Evolutionary conservation across 2,329 filamentous ascomycete species (phyloP).

Genomic region (Capronia americana): DNA sequence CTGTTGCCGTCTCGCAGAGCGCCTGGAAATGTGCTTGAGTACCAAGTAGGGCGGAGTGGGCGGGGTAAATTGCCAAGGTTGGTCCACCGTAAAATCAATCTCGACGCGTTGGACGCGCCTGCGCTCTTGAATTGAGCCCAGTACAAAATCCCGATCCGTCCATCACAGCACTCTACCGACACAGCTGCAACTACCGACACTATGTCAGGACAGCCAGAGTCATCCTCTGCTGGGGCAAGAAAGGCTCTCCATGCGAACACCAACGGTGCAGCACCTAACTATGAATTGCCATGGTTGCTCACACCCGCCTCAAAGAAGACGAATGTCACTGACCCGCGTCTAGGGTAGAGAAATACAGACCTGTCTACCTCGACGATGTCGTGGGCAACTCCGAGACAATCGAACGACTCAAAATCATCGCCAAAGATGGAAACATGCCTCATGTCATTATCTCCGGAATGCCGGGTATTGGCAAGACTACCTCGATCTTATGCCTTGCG

Average conservation of each 20-base stretch:
- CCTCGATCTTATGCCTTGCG: constrained; percentile 89
- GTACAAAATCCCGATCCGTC: background rate
- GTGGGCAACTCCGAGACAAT: constrained; percentile 98
- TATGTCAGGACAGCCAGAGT: constrained; percentile 52
- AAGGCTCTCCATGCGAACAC: constrained; percentile 50
- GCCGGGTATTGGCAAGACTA: constrained; percentile 99
- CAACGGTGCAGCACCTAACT: constrained; percentile 51
- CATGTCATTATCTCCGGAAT: constrained; percentile 99
- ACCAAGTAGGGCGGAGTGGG: background rate
- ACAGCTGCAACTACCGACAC: background rate
- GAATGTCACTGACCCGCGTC: constrained; percentile 9
- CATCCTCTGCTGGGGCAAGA: constrained; percentile 52
- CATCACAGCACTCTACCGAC: background rate
- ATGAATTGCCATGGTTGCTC: constrained; percentile 57
- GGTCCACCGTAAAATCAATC: constrained; percentile 1
- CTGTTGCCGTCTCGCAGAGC: background rate
- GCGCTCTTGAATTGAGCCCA: constrained; percentile 1
- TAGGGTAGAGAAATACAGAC: constrained; percentile 98
- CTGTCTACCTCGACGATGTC: constrained; percentile 92
- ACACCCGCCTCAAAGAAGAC: background rate
- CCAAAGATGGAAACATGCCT: constrained; percentile 98
- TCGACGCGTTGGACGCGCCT: constrained; percentile 18
- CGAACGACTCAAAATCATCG: constrained; percentile 96
- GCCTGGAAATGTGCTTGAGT: background rate
- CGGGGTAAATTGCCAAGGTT: background rate